Percentiles rank a stretch among this genome's conserved stretches.
Conservation (phyloP, 352 stramenopile species). For the Phytophthora melonis region DNA sequence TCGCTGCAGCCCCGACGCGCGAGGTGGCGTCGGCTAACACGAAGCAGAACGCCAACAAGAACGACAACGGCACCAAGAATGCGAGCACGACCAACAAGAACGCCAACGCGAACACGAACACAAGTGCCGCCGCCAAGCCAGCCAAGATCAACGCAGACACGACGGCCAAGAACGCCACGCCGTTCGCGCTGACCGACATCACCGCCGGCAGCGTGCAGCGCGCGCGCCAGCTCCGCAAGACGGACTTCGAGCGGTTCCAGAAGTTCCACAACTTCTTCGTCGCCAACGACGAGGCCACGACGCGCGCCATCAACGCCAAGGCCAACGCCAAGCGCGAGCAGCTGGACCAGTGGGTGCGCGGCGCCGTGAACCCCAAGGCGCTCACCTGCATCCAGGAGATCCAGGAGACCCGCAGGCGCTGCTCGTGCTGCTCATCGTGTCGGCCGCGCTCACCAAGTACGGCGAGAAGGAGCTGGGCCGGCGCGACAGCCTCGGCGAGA, state of each 20-base stretch:
- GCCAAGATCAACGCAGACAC: neutral
- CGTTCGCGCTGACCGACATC: conserved; percentile 8
- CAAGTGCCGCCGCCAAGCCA: neutral
- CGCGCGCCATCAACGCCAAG: conserved; percentile 5
- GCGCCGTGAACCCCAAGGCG: conserved; percentile 6
- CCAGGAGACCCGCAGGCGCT: conserved; percentile 10
- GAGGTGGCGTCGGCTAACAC: neutral
- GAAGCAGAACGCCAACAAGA: neutral
- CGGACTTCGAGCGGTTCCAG: conserved; percentile 6
- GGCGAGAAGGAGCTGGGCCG: conserved; percentile 10
- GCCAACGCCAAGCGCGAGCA: conserved; percentile 14
- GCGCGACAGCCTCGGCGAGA: conserved; percentile 9
- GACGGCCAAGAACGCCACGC: no score
- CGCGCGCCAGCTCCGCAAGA: conserved; percentile 16
- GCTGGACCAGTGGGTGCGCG: conserved; percentile 10
- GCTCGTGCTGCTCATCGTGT: conserved; percentile 12
- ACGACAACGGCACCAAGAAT: neutral
- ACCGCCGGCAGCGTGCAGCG: conserved; percentile 9
- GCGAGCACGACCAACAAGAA: neutral
- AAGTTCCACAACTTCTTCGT: conserved; percentile 24
- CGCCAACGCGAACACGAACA: neutral
- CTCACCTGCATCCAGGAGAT: conserved; percentile 16
- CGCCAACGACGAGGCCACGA: conserved; percentile 2
- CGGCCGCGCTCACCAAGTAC: conserved; percentile 22
- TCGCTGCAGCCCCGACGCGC: neutral